Conservation (phyloP, 1,284 basidiomycete species). For the Sanghuangporus sanghuang region DNA sequence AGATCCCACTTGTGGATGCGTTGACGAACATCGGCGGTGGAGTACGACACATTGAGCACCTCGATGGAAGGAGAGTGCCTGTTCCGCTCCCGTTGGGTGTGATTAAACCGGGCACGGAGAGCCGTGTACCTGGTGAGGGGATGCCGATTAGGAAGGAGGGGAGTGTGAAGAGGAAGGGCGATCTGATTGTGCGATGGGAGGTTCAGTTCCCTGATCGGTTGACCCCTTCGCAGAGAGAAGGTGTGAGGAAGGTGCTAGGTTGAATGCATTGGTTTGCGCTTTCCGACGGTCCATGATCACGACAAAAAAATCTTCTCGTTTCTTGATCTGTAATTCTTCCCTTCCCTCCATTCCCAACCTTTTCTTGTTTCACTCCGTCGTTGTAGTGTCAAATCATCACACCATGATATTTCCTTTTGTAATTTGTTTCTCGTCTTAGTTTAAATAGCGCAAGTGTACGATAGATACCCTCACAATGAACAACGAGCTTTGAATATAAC, state of each 20-base stretch:
- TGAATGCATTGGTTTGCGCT: constrained; percentile 24
- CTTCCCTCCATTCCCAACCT: no score
- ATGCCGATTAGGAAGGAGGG: constrained; percentile 88
- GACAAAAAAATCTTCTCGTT: background rate
- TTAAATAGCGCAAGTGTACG: background rate
- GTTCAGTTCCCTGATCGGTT: constrained; percentile 79
- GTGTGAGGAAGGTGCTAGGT: constrained; percentile 62
- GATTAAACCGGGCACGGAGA: constrained; percentile 77
- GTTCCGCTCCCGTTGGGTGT: constrained; percentile 65
- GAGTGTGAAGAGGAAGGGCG: constrained; percentile 70
- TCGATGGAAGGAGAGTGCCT: constrained; percentile 77
- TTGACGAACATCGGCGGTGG: constrained; percentile 49
- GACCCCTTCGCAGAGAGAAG: constrained; percentile 74
- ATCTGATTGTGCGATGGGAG: constrained; percentile 81
- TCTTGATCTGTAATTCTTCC: background rate
- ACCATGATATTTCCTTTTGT: background rate
- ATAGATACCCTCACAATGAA: background rate
- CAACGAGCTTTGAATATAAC: no score
- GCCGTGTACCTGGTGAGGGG: constrained; percentile 70
- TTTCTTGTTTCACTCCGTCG: background rate
- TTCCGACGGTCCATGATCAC: background rate
- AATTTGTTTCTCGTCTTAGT: background rate
- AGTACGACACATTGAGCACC: constrained; percentile 54
- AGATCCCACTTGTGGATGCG: constrained; percentile 80
- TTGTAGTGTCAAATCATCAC: background rate